Evolutionary conservation across 148 eudicot species (phyloP).

Genomic region (Limonium bicolor): DNA sequence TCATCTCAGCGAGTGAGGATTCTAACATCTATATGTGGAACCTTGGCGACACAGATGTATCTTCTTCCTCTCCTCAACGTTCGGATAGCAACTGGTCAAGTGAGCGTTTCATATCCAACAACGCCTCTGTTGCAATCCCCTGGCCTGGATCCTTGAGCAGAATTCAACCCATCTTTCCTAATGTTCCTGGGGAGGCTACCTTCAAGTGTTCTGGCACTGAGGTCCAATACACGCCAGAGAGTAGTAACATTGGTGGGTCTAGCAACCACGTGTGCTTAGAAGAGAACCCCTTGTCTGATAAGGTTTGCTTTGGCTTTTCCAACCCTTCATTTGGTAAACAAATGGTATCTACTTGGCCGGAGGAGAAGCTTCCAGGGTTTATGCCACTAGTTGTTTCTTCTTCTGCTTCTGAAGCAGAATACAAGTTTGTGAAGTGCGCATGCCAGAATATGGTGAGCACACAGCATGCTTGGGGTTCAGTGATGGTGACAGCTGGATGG

Average conservation of each 20-base stretch:
- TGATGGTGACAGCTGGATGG: conserved; percentile 81
- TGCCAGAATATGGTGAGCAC: conserved; percentile 45
- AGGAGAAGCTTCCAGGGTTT: conserved; percentile 38
- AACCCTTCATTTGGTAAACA: conserved; percentile 30
- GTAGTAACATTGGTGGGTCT: too few relatives aligned
- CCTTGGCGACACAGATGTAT: conserved; percentile 9
- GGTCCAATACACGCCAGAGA: conserved; percentile 16
- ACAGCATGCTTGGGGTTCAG: conserved; percentile 73
- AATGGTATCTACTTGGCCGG: conserved; percentile 87
- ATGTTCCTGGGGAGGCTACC: conserved; percentile 1
- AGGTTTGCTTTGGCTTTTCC: too few relatives aligned
- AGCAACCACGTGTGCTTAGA: conserved; percentile 2
- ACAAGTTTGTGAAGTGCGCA: conserved; percentile 41
- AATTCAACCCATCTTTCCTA: conserved; percentile 8
- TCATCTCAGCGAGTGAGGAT: conserved; percentile 64
- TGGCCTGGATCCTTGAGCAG: conserved; percentile 43
- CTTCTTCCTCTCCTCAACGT: conserved; percentile 17
- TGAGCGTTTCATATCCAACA: conserved; percentile 42
- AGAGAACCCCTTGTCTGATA: conserved; percentile 25
- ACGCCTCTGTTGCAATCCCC: conserved; percentile 54
- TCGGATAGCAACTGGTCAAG: conserved; percentile 29
- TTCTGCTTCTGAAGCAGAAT: conserved; percentile 29
- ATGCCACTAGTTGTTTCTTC: conserved; percentile 22
- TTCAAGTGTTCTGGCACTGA: conserved; percentile 10
- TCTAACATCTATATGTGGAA: conserved; percentile 66